Conservation (phyloP, 2,329 filamentous ascomycete species). For the Thelonectria blattea region DNA sequence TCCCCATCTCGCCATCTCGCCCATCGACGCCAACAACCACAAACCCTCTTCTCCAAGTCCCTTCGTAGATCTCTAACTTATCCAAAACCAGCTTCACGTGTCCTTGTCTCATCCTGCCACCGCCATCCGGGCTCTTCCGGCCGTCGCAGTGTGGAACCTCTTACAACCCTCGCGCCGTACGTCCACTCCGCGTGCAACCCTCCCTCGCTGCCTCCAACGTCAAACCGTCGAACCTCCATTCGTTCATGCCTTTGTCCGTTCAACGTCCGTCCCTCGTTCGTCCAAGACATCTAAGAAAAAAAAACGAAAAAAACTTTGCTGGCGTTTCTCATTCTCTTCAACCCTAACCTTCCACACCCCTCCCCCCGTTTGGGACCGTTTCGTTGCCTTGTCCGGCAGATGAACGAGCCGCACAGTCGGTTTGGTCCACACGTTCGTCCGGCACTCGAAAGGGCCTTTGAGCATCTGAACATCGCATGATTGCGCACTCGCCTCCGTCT, state of each 20-base stretch:
- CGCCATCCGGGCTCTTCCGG: constrained; percentile 20
- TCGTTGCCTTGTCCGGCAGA: constrained; percentile 31
- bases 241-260: neutral
- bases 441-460: neutral
- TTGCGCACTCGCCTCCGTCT: constrained; percentile 5
- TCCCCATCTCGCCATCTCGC: neutral
- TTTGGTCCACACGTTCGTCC: constrained; percentile 26
- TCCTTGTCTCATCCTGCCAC: constrained; percentile 30
- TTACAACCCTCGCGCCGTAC: neutral
- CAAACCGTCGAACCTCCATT: neutral
- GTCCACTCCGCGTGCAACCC: constrained; percentile 15
- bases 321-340: neutral
- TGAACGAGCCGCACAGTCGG: constrained; percentile 18
- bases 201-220: constrained; percentile 7
- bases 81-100: constrained; percentile 16
- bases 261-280: too few relatives aligned
- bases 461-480: constrained; percentile 9
- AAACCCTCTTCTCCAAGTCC: neutral
- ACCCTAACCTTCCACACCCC: neutral
- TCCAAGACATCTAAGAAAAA: too few relatives aligned
- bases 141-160: constrained; percentile 19
- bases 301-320: neutral
- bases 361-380: constrained; percentile 15
- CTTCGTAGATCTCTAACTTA: constrained; percentile 13
- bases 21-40: too few relatives aligned